phyloP scores from a whole-genome alignment of 345 rosid species.

The Cardiospermum halicacabum region DNA sequence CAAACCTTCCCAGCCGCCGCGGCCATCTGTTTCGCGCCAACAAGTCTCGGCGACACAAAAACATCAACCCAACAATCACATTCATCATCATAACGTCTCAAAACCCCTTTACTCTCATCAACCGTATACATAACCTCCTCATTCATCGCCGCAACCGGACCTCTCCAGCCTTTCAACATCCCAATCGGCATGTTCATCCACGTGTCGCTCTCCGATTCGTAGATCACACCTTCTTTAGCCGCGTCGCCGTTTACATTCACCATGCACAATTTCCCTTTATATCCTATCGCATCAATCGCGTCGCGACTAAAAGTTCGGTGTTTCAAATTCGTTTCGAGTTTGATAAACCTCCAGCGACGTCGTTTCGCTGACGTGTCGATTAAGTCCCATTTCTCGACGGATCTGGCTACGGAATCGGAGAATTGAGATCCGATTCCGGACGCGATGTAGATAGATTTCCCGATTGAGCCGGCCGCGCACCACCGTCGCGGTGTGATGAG shows the following conservation, averaged over 20 bases:
- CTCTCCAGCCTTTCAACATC: slow-evolving; percentile 49
- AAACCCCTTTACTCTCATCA: slow-evolving; percentile 33
- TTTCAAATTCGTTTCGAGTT: slow-evolving; percentile 21
- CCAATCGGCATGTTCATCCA: slow-evolving; percentile 45
- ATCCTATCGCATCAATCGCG: slow-evolving; percentile 46
- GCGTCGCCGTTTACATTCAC: slow-evolving; percentile 41
- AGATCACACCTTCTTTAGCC: slow-evolving; percentile 33
- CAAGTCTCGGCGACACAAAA: slow-evolving; percentile 21
- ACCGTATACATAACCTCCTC: slow-evolving; percentile 39
- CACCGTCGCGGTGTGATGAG: slow-evolving; percentile 44
- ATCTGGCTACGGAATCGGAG: slow-evolving; percentile 39
- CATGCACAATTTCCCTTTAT: slow-evolving; percentile 50
- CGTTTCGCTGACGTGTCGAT: neutral
- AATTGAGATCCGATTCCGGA: slow-evolving; percentile 42
- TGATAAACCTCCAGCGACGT: slow-evolving; percentile 29
- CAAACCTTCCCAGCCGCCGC: slow-evolving; percentile 45
- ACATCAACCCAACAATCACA: slow-evolving; percentile 33
- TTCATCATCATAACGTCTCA: slow-evolving; percentile 30
- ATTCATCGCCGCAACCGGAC: slow-evolving; percentile 50
- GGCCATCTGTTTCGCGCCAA: slow-evolving; percentile 37
- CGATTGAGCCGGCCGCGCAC: slow-evolving; percentile 39
- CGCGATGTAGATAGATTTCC: slow-evolving; percentile 26
- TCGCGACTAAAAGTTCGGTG: slow-evolving; percentile 44
- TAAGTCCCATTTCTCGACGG: slow-evolving; percentile 31
- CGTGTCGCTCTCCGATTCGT: slow-evolving; percentile 25